phyloP scores from a whole-genome alignment of 495 filamentous ascomycete species.

The Aspergillus steynii region DNA sequence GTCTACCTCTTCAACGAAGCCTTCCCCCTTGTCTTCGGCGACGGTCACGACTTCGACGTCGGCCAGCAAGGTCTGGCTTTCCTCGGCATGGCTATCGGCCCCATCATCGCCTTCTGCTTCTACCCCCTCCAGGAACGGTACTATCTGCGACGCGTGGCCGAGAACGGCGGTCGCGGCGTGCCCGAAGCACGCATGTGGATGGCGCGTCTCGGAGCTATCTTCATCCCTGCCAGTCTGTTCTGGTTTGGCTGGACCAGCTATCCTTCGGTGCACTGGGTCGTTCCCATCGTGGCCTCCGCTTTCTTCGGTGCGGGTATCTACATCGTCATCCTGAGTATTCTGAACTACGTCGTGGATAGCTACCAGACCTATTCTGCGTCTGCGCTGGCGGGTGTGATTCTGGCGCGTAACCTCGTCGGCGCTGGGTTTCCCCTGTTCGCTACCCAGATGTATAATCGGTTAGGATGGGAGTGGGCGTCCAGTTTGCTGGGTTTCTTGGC shows the following conservation, averaged over 20 bases:
- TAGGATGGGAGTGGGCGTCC: slow-evolving; percentile 63
- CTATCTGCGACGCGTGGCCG: slow-evolving; percentile 45
- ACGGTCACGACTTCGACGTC: slow-evolving; percentile 43
- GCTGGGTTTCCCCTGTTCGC: slow-evolving; percentile 49
- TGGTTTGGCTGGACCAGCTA: slow-evolving; percentile 52
- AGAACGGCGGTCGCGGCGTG: slow-evolving; percentile 42
- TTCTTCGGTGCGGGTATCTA: slow-evolving; percentile 41
- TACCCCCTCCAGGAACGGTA: slow-evolving; percentile 48
- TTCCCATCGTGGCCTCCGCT: slow-evolving; percentile 48
- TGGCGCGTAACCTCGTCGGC: slow-evolving; percentile 44
- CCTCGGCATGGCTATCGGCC: slow-evolving; percentile 44
- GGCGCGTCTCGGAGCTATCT: slow-evolving; percentile 40
- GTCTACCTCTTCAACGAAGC: slow-evolving; percentile 62
- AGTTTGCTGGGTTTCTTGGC: slow-evolving; percentile 61
- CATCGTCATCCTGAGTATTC: slow-evolving; percentile 38
- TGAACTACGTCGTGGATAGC: slow-evolving; percentile 56
- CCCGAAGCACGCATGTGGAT: slow-evolving; percentile 66
- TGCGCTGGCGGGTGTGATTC: slow-evolving; percentile 43
- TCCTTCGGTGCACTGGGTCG: slow-evolving; percentile 44
- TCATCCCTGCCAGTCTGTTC: slow-evolving; percentile 46
- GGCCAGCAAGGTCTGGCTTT: slow-evolving; percentile 41
- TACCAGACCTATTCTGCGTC: slow-evolving; percentile 55
- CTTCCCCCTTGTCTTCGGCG: slow-evolving; percentile 47
- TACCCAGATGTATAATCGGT: slow-evolving; percentile 57
- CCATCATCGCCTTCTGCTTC: slow-evolving; percentile 39